Percentiles rank a stretch among this genome's conserved stretches.
Evolutionary conservation across 768 basidiomycete species (phyloP).

Genomic region (Podaxis mareebaensis): DNA sequence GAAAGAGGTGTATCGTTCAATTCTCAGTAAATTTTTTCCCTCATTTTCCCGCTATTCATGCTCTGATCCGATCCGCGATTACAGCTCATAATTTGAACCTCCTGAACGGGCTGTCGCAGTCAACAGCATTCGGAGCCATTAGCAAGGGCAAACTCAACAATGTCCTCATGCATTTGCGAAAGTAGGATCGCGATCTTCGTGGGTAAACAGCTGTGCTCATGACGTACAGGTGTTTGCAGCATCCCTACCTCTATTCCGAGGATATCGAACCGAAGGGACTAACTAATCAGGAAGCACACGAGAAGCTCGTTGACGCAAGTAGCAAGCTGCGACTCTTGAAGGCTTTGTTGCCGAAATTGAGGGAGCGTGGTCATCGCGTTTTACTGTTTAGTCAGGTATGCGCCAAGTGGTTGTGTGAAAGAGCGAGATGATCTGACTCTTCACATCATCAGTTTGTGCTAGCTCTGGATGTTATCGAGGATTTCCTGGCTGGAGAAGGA

Average conservation of each 20-base stretch:
- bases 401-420: neutral
- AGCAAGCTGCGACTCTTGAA: constrained; percentile 84
- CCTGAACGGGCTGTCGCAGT: constrained; percentile 58
- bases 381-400: constrained; percentile 89
- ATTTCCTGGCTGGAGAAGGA: constrained; percentile 82
- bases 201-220: neutral
- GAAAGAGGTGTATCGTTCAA: constrained; percentile 83
- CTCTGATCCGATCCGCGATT: neutral
- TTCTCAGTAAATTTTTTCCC: constrained; percentile 56
- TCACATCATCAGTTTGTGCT: constrained; percentile 72
- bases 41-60: neutral
- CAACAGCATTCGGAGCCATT: constrained; percentile 28
- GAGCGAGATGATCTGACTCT: neutral
- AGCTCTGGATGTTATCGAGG: constrained; percentile 83
- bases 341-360: constrained; percentile 77
- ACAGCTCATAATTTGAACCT: constrained; percentile 72
- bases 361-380: constrained; percentile 83
- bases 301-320: constrained; percentile 79
- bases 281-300: constrained; percentile 60
- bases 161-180: constrained; percentile 84
- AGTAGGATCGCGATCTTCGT: constrained; percentile 45
- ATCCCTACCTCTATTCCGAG: constrained; percentile 83
- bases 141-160: constrained; percentile 72
- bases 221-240: constrained; percentile 73
- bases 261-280: constrained; percentile 77